phyloP scores from a whole-genome alignment of 768 basidiomycete species.

The Pleurotus platypus region DNA sequence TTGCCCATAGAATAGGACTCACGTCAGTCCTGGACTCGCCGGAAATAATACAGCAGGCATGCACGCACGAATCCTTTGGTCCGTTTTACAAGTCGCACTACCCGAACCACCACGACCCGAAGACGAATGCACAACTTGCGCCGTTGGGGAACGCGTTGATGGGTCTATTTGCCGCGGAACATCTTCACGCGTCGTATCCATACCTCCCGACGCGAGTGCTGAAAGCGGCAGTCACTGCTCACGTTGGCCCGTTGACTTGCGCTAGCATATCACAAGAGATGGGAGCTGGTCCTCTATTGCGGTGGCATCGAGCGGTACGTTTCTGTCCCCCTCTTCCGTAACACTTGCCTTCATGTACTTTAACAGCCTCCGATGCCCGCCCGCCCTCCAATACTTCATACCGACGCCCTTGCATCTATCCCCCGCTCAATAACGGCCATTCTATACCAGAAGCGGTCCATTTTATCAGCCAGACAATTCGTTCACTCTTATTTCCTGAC shows the following conservation, averaged over 20 bases:
- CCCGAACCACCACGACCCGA: slow-evolving; percentile 39
- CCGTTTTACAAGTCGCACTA: slow-evolving; percentile 51
- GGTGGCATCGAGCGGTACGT: slow-evolving; percentile 79
- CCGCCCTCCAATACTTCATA: slow-evolving; percentile 56
- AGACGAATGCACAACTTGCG: slow-evolving; percentile 73
- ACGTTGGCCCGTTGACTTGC: slow-evolving; percentile 84
- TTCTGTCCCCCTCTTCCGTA: not conserved
- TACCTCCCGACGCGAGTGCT: slow-evolving; percentile 88
- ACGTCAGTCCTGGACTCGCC: slow-evolving; percentile 48
- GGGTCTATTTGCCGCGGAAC: slow-evolving; percentile 87
- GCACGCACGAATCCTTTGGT: slow-evolving; percentile 75
- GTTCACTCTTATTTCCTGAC: slow-evolving; percentile 86
- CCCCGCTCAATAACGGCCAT: slow-evolving; percentile 85
- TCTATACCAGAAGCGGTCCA: slow-evolving; percentile 84
- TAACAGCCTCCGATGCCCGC: slow-evolving; percentile 43
- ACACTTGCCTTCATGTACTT: not conserved
- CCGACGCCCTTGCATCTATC: slow-evolving; percentile 87
- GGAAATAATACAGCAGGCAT: slow-evolving; percentile 64
- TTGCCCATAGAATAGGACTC: slow-evolving; percentile 75
- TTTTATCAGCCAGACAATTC: slow-evolving; percentile 84
- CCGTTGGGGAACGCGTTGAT: slow-evolving; percentile 82
- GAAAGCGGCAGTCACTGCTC: slow-evolving; percentile 89
- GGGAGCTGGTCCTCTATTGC: slow-evolving; percentile 71
- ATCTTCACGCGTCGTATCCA: slow-evolving; percentile 76
- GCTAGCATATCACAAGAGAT: slow-evolving; percentile 83